A percentile compares a stretch with the other conserved stretches of the same genome.
phyloP scores from a whole-genome alignment of 1,284 basidiomycete genomes.

The Phylloporus gajari region DNA sequence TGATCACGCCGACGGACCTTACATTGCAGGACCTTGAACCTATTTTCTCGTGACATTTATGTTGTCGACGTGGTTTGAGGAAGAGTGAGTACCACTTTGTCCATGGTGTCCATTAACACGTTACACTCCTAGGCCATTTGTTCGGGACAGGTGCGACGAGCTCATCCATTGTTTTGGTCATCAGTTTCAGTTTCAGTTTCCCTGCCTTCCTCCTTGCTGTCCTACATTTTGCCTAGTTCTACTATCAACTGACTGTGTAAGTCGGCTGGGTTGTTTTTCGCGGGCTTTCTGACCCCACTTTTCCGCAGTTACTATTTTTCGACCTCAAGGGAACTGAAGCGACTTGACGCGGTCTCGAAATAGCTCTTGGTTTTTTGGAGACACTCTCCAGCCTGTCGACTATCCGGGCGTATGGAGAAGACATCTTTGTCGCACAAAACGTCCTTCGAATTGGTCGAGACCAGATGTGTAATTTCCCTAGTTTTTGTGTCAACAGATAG shows the following conservation, averaged over 20 bases:
- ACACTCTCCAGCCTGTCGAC: conserved; percentile 86
- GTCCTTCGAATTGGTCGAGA: conserved; percentile 86
- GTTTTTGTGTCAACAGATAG: conserved; percentile 83
- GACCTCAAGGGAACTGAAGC: conserved; percentile 91
- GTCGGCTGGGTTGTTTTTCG: conserved; percentile 17
- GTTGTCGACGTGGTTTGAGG: conserved; percentile 88
- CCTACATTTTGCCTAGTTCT: conserved; percentile 80
- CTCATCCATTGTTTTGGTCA: conserved; percentile 82
- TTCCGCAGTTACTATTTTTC: conserved; percentile 83
- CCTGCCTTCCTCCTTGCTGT: conserved; percentile 85
- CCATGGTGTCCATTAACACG: background rate
- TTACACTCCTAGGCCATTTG: conserved; percentile 63
- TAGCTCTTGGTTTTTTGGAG: conserved; percentile 91
- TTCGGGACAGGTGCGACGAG: conserved; percentile 70
- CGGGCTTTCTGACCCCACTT: background rate
- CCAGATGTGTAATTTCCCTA: conserved; percentile 81
- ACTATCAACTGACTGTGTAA: conserved; percentile 80
- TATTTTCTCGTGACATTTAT: conserved; percentile 94
- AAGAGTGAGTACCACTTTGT: conserved; percentile 52
- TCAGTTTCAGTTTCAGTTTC: conserved; percentile 82
- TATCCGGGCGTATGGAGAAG: conserved; percentile 82
- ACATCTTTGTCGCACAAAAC: conserved; percentile 81
- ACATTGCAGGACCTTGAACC: conserved; percentile 74
- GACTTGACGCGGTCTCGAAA: conserved; percentile 89
- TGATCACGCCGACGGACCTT: conserved; percentile 5